Evolutionary conservation across 208 protist species (phyloP), one percentile per base, ranked within the genome.

Genomic region (Crithidia expoeki): DNA sequence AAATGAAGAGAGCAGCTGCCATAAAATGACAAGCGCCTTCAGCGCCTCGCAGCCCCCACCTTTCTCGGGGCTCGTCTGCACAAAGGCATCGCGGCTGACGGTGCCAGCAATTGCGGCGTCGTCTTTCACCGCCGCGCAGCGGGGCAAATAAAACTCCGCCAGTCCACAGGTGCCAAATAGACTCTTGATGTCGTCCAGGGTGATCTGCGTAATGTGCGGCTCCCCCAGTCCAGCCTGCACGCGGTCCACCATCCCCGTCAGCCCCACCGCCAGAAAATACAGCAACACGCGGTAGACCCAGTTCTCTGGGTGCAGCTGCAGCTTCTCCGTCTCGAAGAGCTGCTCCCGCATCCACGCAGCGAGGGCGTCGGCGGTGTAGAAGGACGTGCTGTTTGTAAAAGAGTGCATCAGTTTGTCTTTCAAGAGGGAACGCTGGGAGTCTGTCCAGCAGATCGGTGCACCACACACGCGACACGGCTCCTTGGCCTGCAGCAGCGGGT

Each of bases 231-330:
- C 62, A 2, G 25, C 61, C 30, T 21, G 36, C 23, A 58, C 70
- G 7, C 32, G 21, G n/a, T 65, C 60, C 21, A 90, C 67, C 51
- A 81, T 64, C 11, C 59, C 65, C 14, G 76, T 87, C 25, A 86
- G 30, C 14, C 72, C 68, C 21, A 92, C 77, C 6, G 70, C 34
- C 16, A 76, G 47, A 32, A 76, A 76, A 34, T 79, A 76, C 78
- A 93, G 51, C 76, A 85, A 73, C 4, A 58, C 30, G 59, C 88
- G 83, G 68, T 96, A 90, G 27, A 89, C 19, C 88, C 90, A 96
- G 49, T 94, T 61, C 32, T 69, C 63, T 0, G 86, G 88, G 61
- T 92, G 85, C 61, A 91, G 38, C 0, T 53, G 70, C 38, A 92
- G 38, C 17, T 23, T 10, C 32, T 68, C 40, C 14, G 84, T 70